Percentiles rank a stretch among this genome's conserved stretches.
Conservation (phyloP, 495 filamentous ascomycete species). For the Hyphodiscus hymeniophilus region DNA sequence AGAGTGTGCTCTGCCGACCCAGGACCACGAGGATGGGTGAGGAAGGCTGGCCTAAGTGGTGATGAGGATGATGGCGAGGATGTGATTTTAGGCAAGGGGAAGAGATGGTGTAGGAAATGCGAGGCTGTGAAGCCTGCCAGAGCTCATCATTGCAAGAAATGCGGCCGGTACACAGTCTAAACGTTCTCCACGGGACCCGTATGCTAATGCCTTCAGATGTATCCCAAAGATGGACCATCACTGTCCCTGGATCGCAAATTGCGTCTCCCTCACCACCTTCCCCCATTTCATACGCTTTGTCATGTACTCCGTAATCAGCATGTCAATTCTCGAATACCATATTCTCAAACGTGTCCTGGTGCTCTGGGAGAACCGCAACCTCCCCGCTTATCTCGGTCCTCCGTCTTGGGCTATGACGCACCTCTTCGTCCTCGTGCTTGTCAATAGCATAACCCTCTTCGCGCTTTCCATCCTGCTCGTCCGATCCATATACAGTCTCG, state of each 20-base stretch:
- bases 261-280: constrained; percentile 81
- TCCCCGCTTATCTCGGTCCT: constrained; percentile 81
- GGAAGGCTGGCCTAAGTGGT: constrained; percentile 9
- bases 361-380: constrained; percentile 56
- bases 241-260: constrained; percentile 93
- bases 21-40: constrained; percentile 38
- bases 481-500: constrained; percentile 31
- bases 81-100: constrained; percentile 24
- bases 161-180: constrained; percentile 46
- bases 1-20: constrained; percentile 71
- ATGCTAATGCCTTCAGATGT: constrained; percentile 46
- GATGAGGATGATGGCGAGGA: constrained; percentile 12
- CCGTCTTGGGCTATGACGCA: constrained; percentile 49
- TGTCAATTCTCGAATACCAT: constrained; percentile 46
- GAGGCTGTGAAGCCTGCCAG: constrained; percentile 73
- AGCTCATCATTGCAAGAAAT: constrained; percentile 87
- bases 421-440: constrained; percentile 55
- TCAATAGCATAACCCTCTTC: constrained; percentile 55
- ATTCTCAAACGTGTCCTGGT: constrained; percentile 48
- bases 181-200: background rate
- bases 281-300: constrained; percentile 65
- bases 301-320: constrained; percentile 51
- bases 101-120: constrained; percentile 81
- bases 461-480: constrained; percentile 57
- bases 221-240: constrained; percentile 98